Conservation (phyloP, 306 rosid species). For the Fragaria iinumae region DNA sequence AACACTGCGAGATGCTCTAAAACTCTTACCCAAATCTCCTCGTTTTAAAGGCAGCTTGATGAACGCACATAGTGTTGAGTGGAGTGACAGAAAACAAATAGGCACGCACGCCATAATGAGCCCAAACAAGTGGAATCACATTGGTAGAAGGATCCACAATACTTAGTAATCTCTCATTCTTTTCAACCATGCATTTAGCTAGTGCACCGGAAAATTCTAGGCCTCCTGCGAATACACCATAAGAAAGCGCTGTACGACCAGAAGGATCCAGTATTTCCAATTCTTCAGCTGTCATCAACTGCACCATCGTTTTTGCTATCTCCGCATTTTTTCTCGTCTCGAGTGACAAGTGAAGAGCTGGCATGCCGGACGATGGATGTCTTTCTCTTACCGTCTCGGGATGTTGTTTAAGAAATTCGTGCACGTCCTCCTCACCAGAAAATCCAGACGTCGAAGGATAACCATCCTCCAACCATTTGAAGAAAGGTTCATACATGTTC, state of each 20-base stretch:
- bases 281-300: neutral
- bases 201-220: no score
- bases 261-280: neutral
- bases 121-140: neutral
- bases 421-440: no score
- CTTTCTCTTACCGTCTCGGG: neutral
- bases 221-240: no score
- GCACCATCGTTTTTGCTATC: neutral
- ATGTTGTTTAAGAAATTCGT: neutral
- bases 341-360: neutral
- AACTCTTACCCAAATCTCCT: neutral
- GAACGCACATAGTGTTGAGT: neutral
- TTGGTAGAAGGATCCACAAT: neutral
- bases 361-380: neutral
- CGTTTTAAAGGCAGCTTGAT: neutral
- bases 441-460: neutral
- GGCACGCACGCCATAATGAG: no score
- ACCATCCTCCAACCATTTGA: neutral
- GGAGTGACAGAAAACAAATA: neutral
- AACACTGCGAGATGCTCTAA: no score
- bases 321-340: rapidly evolving
- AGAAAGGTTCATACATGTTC: neutral
- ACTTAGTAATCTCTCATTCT: neutral
- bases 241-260: neutral
- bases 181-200: neutral